Percentiles rank a stretch among this genome's conserved stretches.
Evolutionary conservation across 2,329 filamentous ascomycete genomes (phyloP).

Genomic region (Aureobasidium subglaciale): DNA sequence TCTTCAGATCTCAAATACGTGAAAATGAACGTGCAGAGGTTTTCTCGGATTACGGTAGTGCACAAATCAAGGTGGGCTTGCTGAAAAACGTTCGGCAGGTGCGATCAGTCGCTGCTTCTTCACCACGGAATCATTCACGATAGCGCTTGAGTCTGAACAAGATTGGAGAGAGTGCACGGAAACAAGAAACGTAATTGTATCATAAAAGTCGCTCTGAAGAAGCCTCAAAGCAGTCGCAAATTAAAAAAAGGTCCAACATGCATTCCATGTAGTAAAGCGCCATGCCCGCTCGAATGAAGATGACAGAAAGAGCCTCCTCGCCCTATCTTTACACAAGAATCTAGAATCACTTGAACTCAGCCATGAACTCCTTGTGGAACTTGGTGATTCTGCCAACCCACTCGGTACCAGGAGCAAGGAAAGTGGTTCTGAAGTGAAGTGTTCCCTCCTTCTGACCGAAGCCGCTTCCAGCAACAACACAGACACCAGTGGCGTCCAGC

Average conservation of each 20-base stretch:
- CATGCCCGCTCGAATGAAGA: background rate
- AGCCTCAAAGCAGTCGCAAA: background rate
- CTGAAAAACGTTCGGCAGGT: no score
- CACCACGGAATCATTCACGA: no score
- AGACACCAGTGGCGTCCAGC: slow-evolving; percentile 90
- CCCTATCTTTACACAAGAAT: background rate
- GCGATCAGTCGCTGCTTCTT: no score
- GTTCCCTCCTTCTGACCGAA: slow-evolving; percentile 92
- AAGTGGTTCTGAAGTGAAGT: slow-evolving; percentile 92
- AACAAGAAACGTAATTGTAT: background rate
- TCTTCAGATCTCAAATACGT: no score
- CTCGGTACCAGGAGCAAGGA: slow-evolving; percentile 90
- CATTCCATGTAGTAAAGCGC: background rate
- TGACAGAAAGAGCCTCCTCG: background rate
- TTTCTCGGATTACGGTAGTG: no score
- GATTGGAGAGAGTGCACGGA: no score
- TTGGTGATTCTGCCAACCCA: slow-evolving; percentile 82
- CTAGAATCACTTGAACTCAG: slow-evolving; percentile 52
- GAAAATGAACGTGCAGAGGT: no score
- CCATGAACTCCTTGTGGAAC: slow-evolving; percentile 89
- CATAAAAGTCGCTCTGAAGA: background rate
- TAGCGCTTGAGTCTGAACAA: no score
- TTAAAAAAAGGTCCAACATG: background rate
- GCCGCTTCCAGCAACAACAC: slow-evolving; percentile 83
- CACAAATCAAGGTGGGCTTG: no score